Evolutionary conservation across 768 basidiomycete species (phyloP).

Genomic region (Neoboletus brunneissimus): DNA sequence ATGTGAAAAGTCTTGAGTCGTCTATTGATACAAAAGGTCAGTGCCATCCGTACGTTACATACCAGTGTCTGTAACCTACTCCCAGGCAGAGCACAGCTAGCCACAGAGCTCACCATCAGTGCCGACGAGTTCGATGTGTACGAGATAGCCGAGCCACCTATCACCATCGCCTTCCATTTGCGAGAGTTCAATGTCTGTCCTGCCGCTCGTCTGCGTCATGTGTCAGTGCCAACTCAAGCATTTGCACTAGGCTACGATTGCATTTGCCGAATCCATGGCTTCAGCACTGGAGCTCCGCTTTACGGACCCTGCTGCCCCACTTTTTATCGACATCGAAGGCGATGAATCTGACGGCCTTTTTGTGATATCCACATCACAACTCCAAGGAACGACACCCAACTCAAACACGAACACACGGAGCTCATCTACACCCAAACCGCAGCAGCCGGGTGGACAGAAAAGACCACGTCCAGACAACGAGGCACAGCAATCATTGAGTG

Average conservation of each 20-base stretch:
- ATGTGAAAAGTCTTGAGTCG: conserved; percentile 65
- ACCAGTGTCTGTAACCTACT: not conserved
- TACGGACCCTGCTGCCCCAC: conserved; percentile 67
- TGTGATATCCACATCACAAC: conserved; percentile 74
- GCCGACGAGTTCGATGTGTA: conserved; percentile 81
- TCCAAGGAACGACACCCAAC: conserved; percentile 35
- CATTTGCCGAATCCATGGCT: conserved; percentile 71
- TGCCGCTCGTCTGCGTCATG: not conserved
- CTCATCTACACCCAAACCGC: conserved; percentile 19
- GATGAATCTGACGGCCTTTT: conserved; percentile 66
- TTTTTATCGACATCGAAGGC: conserved; percentile 75
- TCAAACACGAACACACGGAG: conserved; percentile 8
- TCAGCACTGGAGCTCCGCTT: conserved; percentile 69
- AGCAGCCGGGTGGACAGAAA: conserved; percentile 18
- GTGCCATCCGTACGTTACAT: not conserved
- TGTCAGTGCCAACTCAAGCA: not conserved
- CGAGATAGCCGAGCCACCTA: conserved; percentile 59
- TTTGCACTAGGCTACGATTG: conserved; percentile 65
- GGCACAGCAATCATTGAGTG: conserved; percentile 28
- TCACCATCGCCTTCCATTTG: conserved; percentile 73
- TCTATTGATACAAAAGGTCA: conserved; percentile 64
- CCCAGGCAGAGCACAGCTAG: conserved; percentile 58
- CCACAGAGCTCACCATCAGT: conserved; percentile 74
- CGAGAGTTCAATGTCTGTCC: conserved; percentile 73
- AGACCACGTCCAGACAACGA: conserved; percentile 25